Evolutionary conservation across 768 basidiomycete species (phyloP).

Genomic region (Hygrocybe punicea): DNA sequence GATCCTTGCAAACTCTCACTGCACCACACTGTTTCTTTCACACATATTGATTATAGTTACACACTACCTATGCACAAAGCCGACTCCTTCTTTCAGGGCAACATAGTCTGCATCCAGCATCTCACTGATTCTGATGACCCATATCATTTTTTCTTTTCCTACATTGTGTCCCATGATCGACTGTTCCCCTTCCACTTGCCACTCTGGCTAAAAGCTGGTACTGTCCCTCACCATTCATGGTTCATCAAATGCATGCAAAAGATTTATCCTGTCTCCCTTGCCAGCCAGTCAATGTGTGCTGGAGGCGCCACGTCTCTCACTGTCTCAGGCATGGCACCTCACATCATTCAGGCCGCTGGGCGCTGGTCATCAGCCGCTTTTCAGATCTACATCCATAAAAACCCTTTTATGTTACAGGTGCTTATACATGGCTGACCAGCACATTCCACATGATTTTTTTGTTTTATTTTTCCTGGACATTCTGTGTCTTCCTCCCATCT

Average conservation of each 20-base stretch:
- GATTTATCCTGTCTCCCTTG: conserved; percentile 18
- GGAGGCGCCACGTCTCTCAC: conserved; percentile 39
- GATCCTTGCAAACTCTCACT: neutral
- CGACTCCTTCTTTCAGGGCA: too few relatives aligned
- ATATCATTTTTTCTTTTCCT: conserved; percentile 15
- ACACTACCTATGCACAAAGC: too few relatives aligned
- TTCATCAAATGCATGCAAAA: too few relatives aligned
- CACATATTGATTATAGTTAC: too few relatives aligned
- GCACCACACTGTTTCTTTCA: too few relatives aligned
- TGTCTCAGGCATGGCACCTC: too few relatives aligned
- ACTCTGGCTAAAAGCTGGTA: conserved; percentile 35
- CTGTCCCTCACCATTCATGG: conserved; percentile 31
- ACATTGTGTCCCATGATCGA: conserved; percentile 24
- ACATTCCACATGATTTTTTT: too few relatives aligned
- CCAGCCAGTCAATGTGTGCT: conserved; percentile 39
- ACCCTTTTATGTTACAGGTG: too few relatives aligned
- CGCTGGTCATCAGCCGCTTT: conserved; percentile 38
- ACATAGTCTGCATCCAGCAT: conserved; percentile 16
- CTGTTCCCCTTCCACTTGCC: conserved; percentile 23
- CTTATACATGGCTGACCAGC: too few relatives aligned
- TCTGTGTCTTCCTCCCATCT: too few relatives aligned
- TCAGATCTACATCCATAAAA: conserved; percentile 29
- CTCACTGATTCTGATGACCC: conserved; percentile 11
- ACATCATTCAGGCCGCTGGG: conserved; percentile 31
- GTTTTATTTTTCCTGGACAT: too few relatives aligned